Base-by-base conservation (phyloP, 805 yeast genomes). In the Nakazawaea sp. region DNA sequence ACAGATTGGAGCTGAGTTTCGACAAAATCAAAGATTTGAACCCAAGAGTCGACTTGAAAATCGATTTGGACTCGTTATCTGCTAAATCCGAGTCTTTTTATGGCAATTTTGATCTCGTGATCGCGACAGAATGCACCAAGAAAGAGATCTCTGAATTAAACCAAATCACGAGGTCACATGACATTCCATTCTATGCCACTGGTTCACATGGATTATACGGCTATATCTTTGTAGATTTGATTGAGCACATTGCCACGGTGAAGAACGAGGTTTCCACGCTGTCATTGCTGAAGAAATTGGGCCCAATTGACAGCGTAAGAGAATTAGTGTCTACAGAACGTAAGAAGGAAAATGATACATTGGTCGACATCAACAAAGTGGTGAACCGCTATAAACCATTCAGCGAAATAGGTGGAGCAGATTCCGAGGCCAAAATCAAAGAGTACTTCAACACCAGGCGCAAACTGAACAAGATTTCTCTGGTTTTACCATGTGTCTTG, bases 131-230 rank as follows among this genome's bases (percentile, higher is more conserved):
- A 38, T 51, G 81, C 19, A 46, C 50, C 12, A 59, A 59, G 35
- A 21, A 37, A 0, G 67, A 74, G 28, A 59, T 79, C 7, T 40
- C 59, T 3, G 43, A 50, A 4, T 46, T 92, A 30, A 85, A 87
- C 51, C 48, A 46, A 0, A 55, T 69, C 24, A 69, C 89, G 6
- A 71, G 97, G 46, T 35, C 49, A 2, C 59, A 68, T 15, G 63
- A 65, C 20, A 69, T 79, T 15, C 85, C 95, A 3, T 64, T 92
- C 21, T 87, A 83, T 53, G 67, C 73, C 12, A 61, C 84, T 1
- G 81, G 79, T 0, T 52, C 77, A 2, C 81, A 81, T 55, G 99
- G 98, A 0, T 61, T 89, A 52, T 87, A 72, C 54, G 96, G 96
- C 1, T 84, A 75, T 50, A 70, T 86, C 1, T 81, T 89, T 52